phyloP scores from a whole-genome alignment of 192 early-diverging fungal species.

The Entophlyctis helioformis region DNA sequence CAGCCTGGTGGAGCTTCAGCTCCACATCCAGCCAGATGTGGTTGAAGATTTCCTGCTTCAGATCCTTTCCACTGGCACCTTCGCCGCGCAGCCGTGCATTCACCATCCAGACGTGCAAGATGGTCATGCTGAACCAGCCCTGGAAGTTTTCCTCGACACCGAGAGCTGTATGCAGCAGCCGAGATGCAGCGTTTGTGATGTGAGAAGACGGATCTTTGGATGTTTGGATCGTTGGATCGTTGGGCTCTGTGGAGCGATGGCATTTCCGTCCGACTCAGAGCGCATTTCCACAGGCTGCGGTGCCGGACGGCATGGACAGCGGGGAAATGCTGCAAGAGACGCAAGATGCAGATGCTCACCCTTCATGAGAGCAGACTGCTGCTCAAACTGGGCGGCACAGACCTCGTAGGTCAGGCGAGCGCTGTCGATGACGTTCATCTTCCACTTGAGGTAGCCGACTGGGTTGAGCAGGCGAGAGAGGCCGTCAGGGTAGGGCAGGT shows the following conservation, averaged over 20 bases:
- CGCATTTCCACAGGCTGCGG: background rate
- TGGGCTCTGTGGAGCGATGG: too few species aligned
- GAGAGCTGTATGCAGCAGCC: constrained; percentile 6
- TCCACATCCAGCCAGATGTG: constrained; percentile 83
- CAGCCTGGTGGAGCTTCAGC: constrained; percentile 65
- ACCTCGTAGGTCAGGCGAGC: constrained; percentile 26
- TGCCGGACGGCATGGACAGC: too few species aligned
- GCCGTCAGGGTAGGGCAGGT: constrained; percentile 5
- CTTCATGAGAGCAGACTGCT: constrained; percentile 11
- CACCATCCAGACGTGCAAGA: constrained; percentile 89
- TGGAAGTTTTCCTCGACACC: constrained; percentile 79
- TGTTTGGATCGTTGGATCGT: too few species aligned
- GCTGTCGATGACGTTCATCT: constrained; percentile 32
- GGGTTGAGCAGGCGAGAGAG: constrained; percentile 17
- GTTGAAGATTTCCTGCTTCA: constrained; percentile 79
- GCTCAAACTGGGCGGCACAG: constrained; percentile 28
- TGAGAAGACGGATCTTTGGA: too few species aligned
- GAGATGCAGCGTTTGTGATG: too few species aligned
- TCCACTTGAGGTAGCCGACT: constrained; percentile 28
- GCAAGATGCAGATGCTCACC: constrained; percentile 6
- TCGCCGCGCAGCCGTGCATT: constrained; percentile 54
- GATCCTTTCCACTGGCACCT: constrained; percentile 48
- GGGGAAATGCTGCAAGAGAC: too few species aligned
- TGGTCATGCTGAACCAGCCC: constrained; percentile 85
- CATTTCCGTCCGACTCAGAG: too few species aligned